Evolutionary conservation across 805 yeast genomes (phyloP).

Genomic region (Candida fluviatilis): DNA sequence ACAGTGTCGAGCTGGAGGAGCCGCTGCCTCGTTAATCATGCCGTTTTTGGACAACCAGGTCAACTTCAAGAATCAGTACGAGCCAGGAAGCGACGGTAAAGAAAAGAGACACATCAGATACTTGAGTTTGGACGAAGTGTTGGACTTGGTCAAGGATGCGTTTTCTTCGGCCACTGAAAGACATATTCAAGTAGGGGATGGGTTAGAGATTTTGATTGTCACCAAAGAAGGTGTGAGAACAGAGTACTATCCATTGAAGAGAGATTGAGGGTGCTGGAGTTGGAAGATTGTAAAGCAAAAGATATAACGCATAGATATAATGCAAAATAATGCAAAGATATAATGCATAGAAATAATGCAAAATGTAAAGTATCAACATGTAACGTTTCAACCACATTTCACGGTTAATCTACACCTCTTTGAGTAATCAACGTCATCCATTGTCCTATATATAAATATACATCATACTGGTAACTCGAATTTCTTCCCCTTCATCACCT

Average conservation of each 20-base stretch:
- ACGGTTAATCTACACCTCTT: too few species aligned
- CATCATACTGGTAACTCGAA: conserved; percentile 62
- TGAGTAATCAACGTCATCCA: too few species aligned
- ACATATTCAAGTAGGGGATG: conserved; percentile 98
- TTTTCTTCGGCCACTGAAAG: conserved; percentile 96
- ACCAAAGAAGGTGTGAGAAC: conserved; percentile 89
- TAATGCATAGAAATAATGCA: too few species aligned
- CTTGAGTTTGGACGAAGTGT: conserved; percentile 77
- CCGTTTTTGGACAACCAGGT: conserved; percentile 98
- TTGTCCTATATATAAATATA: neutral
- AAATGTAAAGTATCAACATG: too few species aligned
- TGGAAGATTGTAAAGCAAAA: too few species aligned
- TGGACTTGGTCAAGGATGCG: conserved; percentile 87
- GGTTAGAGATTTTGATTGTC: conserved; percentile 82
- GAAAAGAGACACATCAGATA: conserved; percentile 58
- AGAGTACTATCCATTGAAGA: conserved; percentile 81
- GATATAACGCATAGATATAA: too few species aligned
- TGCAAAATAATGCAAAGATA: too few species aligned
- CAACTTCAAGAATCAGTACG: conserved; percentile 84
- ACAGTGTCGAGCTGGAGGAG: conserved; percentile 97
- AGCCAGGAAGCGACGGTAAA: conserved; percentile 67
- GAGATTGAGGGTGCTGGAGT: conserved; percentile 69
- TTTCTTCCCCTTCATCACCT: conserved; percentile 73
- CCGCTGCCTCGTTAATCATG: conserved; percentile 93
- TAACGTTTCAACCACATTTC: too few species aligned